These are phyloP conservation scores for Acanthamoeba royreba DNA, from an alignment of 208 protist genomes.

Conservation along the genomic window DNA sequence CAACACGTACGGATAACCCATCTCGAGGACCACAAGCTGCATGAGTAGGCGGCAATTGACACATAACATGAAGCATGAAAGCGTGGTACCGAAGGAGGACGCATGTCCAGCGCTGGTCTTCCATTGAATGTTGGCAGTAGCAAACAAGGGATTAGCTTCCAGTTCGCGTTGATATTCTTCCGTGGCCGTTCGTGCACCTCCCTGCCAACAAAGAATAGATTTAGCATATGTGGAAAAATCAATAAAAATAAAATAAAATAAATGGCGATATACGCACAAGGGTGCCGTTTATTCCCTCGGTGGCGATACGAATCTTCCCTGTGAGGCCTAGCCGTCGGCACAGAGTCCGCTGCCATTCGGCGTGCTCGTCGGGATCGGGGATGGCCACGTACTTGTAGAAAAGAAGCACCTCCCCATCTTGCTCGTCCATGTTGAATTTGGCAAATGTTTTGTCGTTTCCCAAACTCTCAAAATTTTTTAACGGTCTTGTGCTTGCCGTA, in stretches of 20 bases:
- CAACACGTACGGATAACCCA: background rate
- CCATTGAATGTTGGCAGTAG: background rate
- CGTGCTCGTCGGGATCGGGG: background rate
- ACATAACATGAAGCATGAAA: background rate
- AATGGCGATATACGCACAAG: background rate
- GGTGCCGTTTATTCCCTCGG: background rate
- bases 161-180: background rate
- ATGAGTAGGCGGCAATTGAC: background rate
- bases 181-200: background rate
- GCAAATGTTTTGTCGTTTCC: too few species aligned
- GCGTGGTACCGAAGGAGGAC: background rate
- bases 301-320: background rate
- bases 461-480: too few species aligned
- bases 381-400: conserved; percentile 8
- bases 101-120: background rate
- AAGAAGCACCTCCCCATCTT: background rate
- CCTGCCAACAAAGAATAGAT: background rate
- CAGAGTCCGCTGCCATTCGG: background rate
- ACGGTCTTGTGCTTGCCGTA: too few species aligned
- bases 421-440: too few species aligned
- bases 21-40: background rate
- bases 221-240: background rate
- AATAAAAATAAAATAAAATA: background rate
- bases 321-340: background rate
- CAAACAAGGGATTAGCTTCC: background rate